Evolutionary conservation across 768 basidiomycete genomes (phyloP), one percentile per base, ranked within the genome.

Genomic region (Tulasnella calospora): DNA sequence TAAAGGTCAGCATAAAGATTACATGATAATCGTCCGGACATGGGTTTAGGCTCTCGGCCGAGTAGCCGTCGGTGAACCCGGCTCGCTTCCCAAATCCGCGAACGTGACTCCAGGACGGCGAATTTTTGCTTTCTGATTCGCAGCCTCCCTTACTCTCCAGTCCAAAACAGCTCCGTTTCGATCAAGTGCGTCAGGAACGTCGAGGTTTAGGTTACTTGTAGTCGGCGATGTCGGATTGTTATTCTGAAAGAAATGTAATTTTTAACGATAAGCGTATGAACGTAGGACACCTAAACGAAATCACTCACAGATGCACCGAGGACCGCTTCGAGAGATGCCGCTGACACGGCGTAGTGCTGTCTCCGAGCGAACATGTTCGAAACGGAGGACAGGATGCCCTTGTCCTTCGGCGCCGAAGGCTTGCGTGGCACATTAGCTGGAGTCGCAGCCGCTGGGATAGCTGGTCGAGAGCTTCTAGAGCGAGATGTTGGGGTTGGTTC

Each of bases 241-340:
- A 23, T 73, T 73, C 77, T 78, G 69, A 17, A 71, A 41, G 69
- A 23, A 13, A 44, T 17, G n/a, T 0, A 38, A 27, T 40, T 30
- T 51, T 47, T 5, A 47, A 19, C 40, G 44, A 69, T 35, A 27
- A 47, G 17, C 19, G 44, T 9, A 71, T 27, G 61, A 55, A 17
- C 3, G 5, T 13, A 47, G 23, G 6, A 44, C 23, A 23, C 30
- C 51, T n/a, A 30, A 76, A 67, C 27, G 13, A 35, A 35, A 47
- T 74, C 23, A 35, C 77, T 71, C 41, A 78, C 77, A 36, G 77
- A 78, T 41, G n/a, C 30, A 17, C 77, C 77, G 19, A 78, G 55
- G 17, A 78, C 77, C 67, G 77, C 77, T 40, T 78, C 77, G 17
- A 78, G 71, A 17, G 77, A 78, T 41, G 77, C 77, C 13, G 71